phyloP scores from a whole-genome alignment of 805 yeast genomes.

The Candida chauliodis region DNA sequence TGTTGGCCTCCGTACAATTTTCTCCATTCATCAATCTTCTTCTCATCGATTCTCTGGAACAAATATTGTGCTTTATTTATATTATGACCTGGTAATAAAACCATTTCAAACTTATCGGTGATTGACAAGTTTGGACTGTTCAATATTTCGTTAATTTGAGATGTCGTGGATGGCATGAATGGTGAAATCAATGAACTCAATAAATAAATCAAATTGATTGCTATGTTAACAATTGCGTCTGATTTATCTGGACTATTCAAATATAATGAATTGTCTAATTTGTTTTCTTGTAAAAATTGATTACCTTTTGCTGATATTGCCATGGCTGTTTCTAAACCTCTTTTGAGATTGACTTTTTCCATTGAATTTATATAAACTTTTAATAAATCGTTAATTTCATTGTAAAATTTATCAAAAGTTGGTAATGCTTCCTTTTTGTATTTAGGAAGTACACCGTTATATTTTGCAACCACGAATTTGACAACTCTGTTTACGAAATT shows the following conservation, averaged over 20 bases:
- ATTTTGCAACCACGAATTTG: conserved; percentile 86
- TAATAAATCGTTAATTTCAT: conserved; percentile 63
- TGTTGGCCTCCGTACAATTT: conserved; percentile 79
- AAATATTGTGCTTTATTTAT: conserved; percentile 89
- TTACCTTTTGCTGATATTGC: conserved; percentile 89
- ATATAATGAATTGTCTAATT: conserved; percentile 83
- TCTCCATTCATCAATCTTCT: conserved; percentile 85
- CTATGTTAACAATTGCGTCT: conserved; percentile 90
- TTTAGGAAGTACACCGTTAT: conserved; percentile 83
- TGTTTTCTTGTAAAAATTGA: conserved; percentile 92
- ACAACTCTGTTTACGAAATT: conserved; percentile 92
- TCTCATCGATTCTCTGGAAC: conserved; percentile 88
- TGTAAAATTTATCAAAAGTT: conserved; percentile 41
- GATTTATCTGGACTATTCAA: conserved; percentile 72
- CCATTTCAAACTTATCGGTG: conserved; percentile 68
- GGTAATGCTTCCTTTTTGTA: conserved; percentile 48
- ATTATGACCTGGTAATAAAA: conserved; percentile 75
- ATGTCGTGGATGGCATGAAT: conserved; percentile 82
- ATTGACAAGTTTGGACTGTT: conserved; percentile 78
- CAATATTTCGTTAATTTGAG: conserved; percentile 69
- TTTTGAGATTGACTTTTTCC: conserved; percentile 79
- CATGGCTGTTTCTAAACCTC: conserved; percentile 91
- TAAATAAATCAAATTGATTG: conserved; percentile 80
- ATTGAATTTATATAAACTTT: conserved; percentile 61
- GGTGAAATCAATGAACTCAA: conserved; percentile 83